These are phyloP conservation scores for Polychytrium aggregatum DNA, from an alignment of 192 early-diverging fungal genomes.

Conservation along the genomic window DNA sequence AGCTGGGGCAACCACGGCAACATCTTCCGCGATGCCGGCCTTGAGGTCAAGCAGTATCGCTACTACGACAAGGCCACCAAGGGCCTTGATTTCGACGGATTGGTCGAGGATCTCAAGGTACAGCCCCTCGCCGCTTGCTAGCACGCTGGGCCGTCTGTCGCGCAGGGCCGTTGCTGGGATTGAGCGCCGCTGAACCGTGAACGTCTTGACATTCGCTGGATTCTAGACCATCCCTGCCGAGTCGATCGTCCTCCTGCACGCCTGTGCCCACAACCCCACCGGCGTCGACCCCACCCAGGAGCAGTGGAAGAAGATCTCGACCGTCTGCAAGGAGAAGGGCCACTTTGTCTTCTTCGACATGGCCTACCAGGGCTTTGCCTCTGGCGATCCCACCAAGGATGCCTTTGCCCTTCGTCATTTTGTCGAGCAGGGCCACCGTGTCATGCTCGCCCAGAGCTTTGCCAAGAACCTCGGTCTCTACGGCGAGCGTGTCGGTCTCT, in stretches of 20 bases:
- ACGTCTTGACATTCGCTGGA: not conserved
- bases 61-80: constrained; percentile 93
- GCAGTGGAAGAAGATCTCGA: constrained; percentile 85
- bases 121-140: not conserved
- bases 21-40: constrained; percentile 81
- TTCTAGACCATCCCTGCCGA: constrained; percentile 64
- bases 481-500: constrained; percentile 90
- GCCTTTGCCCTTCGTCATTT: constrained; percentile 92
- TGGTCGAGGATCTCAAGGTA: constrained; percentile 80
- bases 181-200: not conserved
- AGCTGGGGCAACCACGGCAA: constrained; percentile 97
- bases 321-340: constrained; percentile 57
- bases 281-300: constrained; percentile 90
- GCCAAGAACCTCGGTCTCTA: constrained; percentile 99
- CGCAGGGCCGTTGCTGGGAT: not conserved
- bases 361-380: constrained; percentile 99
- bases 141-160: not conserved
- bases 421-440: constrained; percentile 57
- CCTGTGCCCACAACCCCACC: constrained; percentile 99
- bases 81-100: constrained; percentile 83
- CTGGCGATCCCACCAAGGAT: constrained; percentile 77
- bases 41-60: constrained; percentile 77
- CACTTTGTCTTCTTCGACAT: constrained; percentile 97
- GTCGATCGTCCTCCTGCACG: constrained; percentile 88
- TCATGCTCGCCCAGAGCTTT: constrained; percentile 88